Evolutionary conservation across 1,284 basidiomycete genomes (phyloP).

Genomic region (Ustilago cynodontis): DNA sequence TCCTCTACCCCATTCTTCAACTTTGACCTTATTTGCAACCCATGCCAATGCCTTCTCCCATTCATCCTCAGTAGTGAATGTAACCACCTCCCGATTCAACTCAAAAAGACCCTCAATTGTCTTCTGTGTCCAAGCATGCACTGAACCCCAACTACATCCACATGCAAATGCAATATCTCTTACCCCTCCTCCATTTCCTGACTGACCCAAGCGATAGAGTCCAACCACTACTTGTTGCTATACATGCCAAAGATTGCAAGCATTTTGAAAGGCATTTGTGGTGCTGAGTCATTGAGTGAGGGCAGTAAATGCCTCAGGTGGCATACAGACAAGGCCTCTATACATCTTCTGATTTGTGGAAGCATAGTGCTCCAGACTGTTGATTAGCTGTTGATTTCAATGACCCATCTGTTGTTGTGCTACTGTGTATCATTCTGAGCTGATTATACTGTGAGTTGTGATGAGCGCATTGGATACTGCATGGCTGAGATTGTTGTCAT

Average conservation of each 20-base stretch:
- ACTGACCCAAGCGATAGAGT: neutral
- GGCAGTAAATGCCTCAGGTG: neutral
- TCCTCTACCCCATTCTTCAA: neutral
- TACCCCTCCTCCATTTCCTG: neutral
- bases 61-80: neutral
- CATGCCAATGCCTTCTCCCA: neutral
- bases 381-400: neutral
- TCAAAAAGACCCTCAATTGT: neutral
- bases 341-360: neutral
- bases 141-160: neutral
- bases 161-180: neutral
- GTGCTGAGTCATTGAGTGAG: neutral
- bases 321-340: neutral
- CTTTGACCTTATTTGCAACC: neutral
- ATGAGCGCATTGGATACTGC: neutral
- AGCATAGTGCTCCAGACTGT: neutral
- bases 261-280: neutral
- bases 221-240: neutral
- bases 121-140: neutral
- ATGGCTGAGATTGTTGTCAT: neutral
- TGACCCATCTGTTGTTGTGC: neutral
- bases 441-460: neutral
- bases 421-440: neutral
- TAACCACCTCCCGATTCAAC: neutral
- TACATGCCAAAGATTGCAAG: neutral